These are phyloP conservation scores for Kwoniella heveanensis DNA, from an alignment of 768 basidiomycete genomes.

Conservation along the genomic window DNA sequence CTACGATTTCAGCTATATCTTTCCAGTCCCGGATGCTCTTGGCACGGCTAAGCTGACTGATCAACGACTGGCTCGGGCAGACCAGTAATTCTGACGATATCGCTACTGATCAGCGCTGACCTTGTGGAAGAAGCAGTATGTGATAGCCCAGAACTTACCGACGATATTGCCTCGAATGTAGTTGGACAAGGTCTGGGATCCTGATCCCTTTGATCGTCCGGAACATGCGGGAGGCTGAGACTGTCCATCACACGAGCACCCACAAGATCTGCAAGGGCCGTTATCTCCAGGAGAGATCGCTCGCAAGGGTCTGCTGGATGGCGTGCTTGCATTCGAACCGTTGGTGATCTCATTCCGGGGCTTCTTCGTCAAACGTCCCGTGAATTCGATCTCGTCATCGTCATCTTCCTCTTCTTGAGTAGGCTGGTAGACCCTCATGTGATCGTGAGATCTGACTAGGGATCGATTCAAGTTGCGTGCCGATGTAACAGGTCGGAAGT, in stretches of 20 bases:
- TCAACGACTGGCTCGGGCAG: conserved; percentile 11
- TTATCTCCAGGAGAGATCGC: conserved; percentile 1
- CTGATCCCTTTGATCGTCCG: conserved; percentile 5
- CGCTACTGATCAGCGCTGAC: not conserved
- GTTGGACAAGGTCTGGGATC: conserved; percentile 10
- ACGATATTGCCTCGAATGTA: conserved; percentile 20
- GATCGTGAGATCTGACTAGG: not conserved
- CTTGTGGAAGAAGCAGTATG: not conserved
- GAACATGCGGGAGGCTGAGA: not conserved
- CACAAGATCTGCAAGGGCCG: not conserved
- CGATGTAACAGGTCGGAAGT: too few relatives aligned
- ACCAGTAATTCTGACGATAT: conserved; percentile 14
- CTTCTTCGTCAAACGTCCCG: not conserved
- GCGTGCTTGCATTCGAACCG: not conserved
- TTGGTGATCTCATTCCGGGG: not conserved
- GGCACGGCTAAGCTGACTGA: not conserved
- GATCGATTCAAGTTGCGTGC: not conserved
- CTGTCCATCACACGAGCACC: conserved; percentile 1
- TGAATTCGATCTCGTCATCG: conserved; percentile 5
- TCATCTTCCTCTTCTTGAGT: not conserved
- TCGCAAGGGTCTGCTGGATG: not conserved
- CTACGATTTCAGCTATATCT: conserved; percentile 29
- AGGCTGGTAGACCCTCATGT: not conserved
- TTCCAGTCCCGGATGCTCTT: conserved; percentile 24
- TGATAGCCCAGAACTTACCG: conserved; percentile 13